phyloP scores from a whole-genome alignment of 345 rosid genomes.

The Salix dunnii region DNA sequence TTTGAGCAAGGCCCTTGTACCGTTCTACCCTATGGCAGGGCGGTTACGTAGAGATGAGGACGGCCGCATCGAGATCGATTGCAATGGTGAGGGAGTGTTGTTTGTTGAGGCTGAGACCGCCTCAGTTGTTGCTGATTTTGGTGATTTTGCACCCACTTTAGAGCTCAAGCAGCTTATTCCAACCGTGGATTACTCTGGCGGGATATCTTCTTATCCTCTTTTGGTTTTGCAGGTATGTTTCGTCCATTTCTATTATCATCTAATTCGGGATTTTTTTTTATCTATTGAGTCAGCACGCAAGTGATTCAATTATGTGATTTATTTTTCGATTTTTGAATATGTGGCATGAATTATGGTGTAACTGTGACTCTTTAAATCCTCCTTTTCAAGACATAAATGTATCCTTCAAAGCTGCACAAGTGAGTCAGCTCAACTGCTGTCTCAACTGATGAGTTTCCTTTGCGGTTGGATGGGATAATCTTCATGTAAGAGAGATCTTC shows the following conservation, averaged over 20 bases:
- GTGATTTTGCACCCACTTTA: constrained; percentile 83
- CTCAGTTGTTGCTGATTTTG: constrained; percentile 67
- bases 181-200: constrained; percentile 74
- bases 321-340: background rate
- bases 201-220: constrained; percentile 67
- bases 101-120: constrained; percentile 74
- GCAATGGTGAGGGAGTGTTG: constrained; percentile 81
- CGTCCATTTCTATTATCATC: background rate
- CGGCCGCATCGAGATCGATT: constrained; percentile 92
- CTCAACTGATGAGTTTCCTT: background rate
- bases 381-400: background rate
- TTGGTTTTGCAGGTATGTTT: constrained; percentile 74
- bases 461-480: background rate
- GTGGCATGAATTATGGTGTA: background rate
- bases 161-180: constrained; percentile 85
- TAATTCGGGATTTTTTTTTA: background rate
- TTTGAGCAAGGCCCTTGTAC: constrained; percentile 68
- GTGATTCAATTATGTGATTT: background rate
- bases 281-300: background rate
- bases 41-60: constrained; percentile 68
- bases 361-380: background rate
- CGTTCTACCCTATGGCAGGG: constrained; percentile 97
- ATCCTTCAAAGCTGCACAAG: background rate
- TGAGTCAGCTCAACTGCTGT: background rate
- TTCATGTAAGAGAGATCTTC: background rate